Percentiles rank a stretch among this genome's conserved stretches.
phyloP scores from a whole-genome alignment of 176 grass and related monocot genomes.

The Avena sativa region DNA sequence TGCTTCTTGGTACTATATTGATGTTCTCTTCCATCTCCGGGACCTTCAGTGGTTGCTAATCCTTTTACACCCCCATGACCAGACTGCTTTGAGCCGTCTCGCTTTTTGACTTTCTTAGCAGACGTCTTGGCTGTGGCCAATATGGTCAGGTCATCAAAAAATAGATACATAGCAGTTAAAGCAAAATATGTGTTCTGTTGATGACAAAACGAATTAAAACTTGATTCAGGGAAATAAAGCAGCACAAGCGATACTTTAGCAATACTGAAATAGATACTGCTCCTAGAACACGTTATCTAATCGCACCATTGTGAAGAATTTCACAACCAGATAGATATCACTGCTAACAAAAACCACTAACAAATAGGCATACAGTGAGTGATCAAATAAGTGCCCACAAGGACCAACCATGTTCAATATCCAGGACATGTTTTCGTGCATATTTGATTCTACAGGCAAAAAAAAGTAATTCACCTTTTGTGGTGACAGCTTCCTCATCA shows the following conservation, averaged over 20 bases:
- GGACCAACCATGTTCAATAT: slow-evolving; percentile 6
- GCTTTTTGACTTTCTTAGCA: slow-evolving; percentile 46
- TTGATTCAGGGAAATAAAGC: slow-evolving; percentile 10
- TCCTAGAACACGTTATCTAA: slow-evolving; percentile 24
- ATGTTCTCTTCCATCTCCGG: neutral
- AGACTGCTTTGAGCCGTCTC: slow-evolving; percentile 26
- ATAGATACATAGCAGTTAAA: slow-evolving; percentile 19
- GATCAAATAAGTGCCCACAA: slow-evolving; percentile 32
- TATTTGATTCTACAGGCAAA: slow-evolving; percentile 29
- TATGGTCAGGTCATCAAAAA: slow-evolving; percentile 8
- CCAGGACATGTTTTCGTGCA: neutral
- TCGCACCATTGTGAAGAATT: slow-evolving; percentile 11
- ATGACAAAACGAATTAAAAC: neutral
- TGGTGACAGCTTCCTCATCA: slow-evolving; percentile 40
- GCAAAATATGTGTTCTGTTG: neutral
- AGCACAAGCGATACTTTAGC: slow-evolving; percentile 18
- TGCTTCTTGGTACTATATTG: slow-evolving; percentile 29
- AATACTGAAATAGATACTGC: slow-evolving; percentile 25
- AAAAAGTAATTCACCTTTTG: slow-evolving; percentile 42
- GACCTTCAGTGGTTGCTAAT: slow-evolving; percentile 1
- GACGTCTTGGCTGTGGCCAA: slow-evolving; percentile 39
- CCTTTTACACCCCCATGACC: neutral
- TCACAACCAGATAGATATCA: slow-evolving; percentile 17
- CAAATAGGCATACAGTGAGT: neutral
- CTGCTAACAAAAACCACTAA: slow-evolving; percentile 14